Percentiles rank a stretch among this genome's conserved stretches.
These are phyloP conservation scores for Domatiomyces catenatus DNA, from an alignment of 2,329 filamentous ascomycete genomes.

Conservation along the genomic window DNA sequence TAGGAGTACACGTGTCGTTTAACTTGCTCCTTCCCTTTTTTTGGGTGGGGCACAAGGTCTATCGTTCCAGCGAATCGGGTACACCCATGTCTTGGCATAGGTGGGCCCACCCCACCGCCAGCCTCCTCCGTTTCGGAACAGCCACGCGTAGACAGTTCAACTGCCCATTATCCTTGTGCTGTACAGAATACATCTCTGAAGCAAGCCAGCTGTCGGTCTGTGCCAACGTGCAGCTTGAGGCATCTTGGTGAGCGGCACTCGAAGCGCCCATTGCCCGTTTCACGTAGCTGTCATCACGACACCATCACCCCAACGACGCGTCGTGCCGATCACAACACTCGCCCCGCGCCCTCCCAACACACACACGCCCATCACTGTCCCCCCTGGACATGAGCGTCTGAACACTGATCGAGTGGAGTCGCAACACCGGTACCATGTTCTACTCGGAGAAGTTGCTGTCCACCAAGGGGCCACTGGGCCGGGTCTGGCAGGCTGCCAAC, in stretches of 20 bases:
- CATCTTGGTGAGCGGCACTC: background rate
- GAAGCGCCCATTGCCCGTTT: background rate
- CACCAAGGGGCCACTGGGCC: conserved; percentile 91
- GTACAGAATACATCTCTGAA: background rate
- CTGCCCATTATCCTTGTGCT: background rate
- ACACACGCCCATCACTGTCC: background rate
- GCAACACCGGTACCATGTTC: conserved; percentile 51
- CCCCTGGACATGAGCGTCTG: background rate
- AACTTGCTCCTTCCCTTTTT: no score
- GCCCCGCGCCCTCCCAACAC: background rate
- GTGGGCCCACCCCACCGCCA: background rate
- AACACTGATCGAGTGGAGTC: background rate
- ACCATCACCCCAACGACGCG: background rate
- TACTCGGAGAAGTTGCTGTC: conserved; percentile 91
- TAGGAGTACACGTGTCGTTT: no score
- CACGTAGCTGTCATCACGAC: background rate
- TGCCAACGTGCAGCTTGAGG: background rate
- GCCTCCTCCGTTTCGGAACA: background rate
- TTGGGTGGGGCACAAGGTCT: no score
- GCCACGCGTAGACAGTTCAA: background rate
- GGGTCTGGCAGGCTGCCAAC: conserved; percentile 96
- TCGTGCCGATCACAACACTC: background rate
- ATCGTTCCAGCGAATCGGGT: background rate
- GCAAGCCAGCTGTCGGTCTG: background rate
- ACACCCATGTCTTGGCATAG: background rate